These are phyloP conservation scores for Russula sp. DNA, from an alignment of 768 basidiomycete genomes.

Conservation along the genomic window DNA sequence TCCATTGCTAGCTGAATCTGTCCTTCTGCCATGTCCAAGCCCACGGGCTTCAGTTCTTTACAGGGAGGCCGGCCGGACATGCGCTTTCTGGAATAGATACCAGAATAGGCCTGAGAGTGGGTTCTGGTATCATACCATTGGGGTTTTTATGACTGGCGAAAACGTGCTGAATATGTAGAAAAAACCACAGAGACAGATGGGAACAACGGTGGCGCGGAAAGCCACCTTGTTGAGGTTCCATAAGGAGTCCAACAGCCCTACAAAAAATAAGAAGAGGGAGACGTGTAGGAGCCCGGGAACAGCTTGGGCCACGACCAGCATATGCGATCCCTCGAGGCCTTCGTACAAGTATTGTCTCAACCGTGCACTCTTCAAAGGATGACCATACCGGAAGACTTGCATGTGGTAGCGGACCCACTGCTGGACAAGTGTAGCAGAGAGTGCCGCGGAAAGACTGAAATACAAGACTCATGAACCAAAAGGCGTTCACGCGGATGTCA, in stretches of 20 bases:
- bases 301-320: conserved; percentile 37
- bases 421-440: conserved; percentile 41
- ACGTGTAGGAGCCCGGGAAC: conserved; percentile 45
- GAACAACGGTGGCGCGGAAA: neutral
- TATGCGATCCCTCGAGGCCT: conserved; percentile 37
- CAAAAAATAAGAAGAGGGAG: conserved; percentile 49
- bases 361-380: conserved; percentile 32
- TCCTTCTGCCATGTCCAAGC: neutral
- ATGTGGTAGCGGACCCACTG: conserved; percentile 43
- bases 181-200: conserved; percentile 4
- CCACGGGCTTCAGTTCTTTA: neutral
- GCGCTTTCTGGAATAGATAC: neutral
- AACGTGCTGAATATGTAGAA: conserved; percentile 17
- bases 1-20: conserved; percentile 1
- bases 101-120: conserved; percentile 10
- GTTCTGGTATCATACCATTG: conserved; percentile 16
- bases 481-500: conserved; percentile 35
- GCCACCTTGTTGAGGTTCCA: conserved; percentile 25
- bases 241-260: conserved; percentile 42
- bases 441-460: conserved; percentile 40
- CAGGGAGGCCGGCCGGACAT: neutral
- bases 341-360: conserved; percentile 35
- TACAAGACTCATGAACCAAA: conserved; percentile 35
- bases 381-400: conserved; percentile 28
- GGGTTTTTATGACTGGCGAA: conserved; percentile 1